These are phyloP conservation scores for Amyloporia xantha DNA, from an alignment of 768 basidiomycete species.

Conservation along the genomic window DNA sequence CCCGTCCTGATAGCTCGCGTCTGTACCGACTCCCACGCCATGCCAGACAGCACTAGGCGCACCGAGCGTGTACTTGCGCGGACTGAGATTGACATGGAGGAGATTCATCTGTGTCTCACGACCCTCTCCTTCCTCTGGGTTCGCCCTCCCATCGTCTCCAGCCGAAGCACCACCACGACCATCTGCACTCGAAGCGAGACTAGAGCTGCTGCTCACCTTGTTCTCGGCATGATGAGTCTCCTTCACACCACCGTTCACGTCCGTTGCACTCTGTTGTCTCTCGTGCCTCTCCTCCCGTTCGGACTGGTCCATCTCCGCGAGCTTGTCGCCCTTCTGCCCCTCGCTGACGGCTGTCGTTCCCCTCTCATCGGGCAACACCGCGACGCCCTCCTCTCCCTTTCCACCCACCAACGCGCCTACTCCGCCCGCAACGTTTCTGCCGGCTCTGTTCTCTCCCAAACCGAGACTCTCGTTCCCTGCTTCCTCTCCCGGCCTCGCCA, in stretches of 20 bases:
- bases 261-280: not conserved
- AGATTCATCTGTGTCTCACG: constrained; percentile 15
- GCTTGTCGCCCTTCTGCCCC: constrained; percentile 7
- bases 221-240: constrained; percentile 5
- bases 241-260: not conserved
- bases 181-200: not conserved
- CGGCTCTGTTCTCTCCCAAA: not conserved
- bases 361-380: constrained; percentile 39
- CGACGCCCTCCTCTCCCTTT: constrained; percentile 39
- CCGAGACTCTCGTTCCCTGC: constrained; percentile 2
- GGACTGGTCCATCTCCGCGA: not conserved
- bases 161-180: not conserved
- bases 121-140: not conserved
- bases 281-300: constrained; percentile 3
- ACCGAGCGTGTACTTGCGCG: constrained; percentile 19
- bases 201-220: constrained; percentile 10
- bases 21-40: constrained; percentile 9
- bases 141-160: not conserved
- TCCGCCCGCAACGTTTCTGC: constrained; percentile 25
- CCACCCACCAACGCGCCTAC: constrained; percentile 43
- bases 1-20: constrained; percentile 7
- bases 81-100: constrained; percentile 11
- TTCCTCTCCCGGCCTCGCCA: not conserved
- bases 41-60: constrained; percentile 13
- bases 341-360: not conserved